Base-by-base conservation (phyloP, 306 rosid species). In the Sicyos edulis region DNA sequence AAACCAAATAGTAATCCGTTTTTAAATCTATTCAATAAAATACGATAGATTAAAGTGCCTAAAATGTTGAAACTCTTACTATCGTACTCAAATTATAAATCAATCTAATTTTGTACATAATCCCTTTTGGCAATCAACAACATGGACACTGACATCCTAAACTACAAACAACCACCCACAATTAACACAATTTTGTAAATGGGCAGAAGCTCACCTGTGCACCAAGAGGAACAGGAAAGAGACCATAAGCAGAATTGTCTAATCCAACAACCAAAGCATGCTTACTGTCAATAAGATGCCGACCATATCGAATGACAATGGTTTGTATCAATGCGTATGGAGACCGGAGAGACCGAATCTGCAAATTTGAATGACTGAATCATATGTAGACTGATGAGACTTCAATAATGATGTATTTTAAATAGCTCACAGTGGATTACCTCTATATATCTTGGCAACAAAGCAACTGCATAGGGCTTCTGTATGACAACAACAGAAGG, bases 161-260 rank as follows among this genome's bases (percentile, higher is more conserved):
- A 50, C 57, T 69, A 69, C 19, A 47, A 67, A n/a, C n/a, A n/a
- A n/a, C 7, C 45, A 26, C 11, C 6, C 58, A 68, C 17, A 68
- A 68, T 9, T 45, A 56, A 61, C 66, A 64, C 61, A 6, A 21
- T 63, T 17, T 52, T 15, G 34, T 16, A 15, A 17, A 77, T 70
- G 64, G 8, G 65, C 26, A 44, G 49, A 32, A 45, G 57, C 58
- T 76, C 81, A 95, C 99, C 99, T 95, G 99, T 55, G 91, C 99
- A 80, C 99, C 97, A 78, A 95, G 85, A 80, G 99, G 96, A 82
- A 91, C 96, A 17, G 99, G 97, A 76, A 89, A 89, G 72, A 95
- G 99, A 64, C 96, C 97, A 62, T 81, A 86, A 63, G 90, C 88
- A 80, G 95, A 90, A 78, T 83, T 82, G 47, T 91, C 97, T 71